These are phyloP conservation scores for Houttuynia cordata DNA, from an alignment of 164 flowering plant species.

Conservation along the genomic window DNA sequence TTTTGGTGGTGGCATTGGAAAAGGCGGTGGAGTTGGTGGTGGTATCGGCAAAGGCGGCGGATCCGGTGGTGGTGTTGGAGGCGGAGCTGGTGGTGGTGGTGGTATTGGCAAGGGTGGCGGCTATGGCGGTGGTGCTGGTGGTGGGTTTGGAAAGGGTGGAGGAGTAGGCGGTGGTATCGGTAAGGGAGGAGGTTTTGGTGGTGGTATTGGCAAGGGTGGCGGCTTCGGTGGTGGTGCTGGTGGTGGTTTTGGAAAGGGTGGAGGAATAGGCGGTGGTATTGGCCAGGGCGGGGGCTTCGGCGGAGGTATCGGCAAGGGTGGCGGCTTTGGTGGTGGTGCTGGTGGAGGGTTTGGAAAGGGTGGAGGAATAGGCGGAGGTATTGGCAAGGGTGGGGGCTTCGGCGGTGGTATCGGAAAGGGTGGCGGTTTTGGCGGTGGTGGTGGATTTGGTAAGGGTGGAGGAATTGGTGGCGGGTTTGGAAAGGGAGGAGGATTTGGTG, in stretches of 20 bases:
- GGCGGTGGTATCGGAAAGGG: too few relatives aligned
- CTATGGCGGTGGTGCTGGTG: too few relatives aligned
- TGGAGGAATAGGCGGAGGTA: too few relatives aligned
- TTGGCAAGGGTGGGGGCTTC: too few relatives aligned
- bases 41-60: neutral
- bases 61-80: too few relatives aligned
- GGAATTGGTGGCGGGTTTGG: too few relatives aligned
- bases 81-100: too few relatives aligned
- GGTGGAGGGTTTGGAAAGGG: neutral
- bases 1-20: neutral
- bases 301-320: neutral
- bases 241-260: conserved; percentile 1
- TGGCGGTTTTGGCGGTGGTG: too few relatives aligned
- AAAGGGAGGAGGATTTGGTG: too few relatives aligned
- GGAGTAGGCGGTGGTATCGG: conserved; percentile 2
- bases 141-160: conserved; percentile 1
- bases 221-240: too few relatives aligned
- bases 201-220: neutral
- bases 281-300: neutral
- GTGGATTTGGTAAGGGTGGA: too few relatives aligned
- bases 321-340: conserved; percentile 1
- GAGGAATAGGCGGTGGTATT: neutral
- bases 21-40: conserved; percentile 1
- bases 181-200: conserved; percentile 1
- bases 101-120: conserved; percentile 2